Evolutionary conservation across 2,329 filamentous ascomycete genomes (phyloP), one percentile per base, ranked within the genome.

Genomic region (Fusarium musae): DNA sequence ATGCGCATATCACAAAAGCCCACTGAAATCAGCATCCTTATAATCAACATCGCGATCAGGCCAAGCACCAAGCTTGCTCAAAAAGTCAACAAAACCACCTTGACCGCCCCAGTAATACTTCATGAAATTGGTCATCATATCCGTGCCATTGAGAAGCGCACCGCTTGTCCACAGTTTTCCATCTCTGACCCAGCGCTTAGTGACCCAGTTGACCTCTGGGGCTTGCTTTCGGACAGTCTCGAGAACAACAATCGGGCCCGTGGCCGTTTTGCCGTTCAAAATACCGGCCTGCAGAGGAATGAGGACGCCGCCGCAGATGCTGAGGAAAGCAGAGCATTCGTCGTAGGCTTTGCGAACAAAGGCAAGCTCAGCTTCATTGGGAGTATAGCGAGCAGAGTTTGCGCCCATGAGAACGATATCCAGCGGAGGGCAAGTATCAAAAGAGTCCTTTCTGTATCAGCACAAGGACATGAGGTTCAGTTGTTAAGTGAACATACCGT

Each of bases 321-420:
- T 78, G 19, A 85, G 63, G 72, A 84, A 84, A 5, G 82, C 83
- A 13, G 79, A 49, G 74, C 80, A 83, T 12, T 78, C 66, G 1
- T 78, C 75, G 71, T 79, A 81, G 13, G 74, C 63, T 65, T 83
- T 82, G 53, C 80, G 81, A 43, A 84, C 69, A 69, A 80, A 85
- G 12, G 73, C 75, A 5, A 82, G 66, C 59, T 85, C 84, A 9
- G 72, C 66, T 15, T 79, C 76, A n/a, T 54, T 82, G 6, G 77
- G 73, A 9, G 69, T 63, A 59, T 85, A 82, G 5, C 43, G 53
- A 3, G 67, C 8, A 17, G 76, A 42, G 39, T 80, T 75, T 10
- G 84, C 84, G 2, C 84, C 83, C 61, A 85, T 82, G 47, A 85
- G 78, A 23, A 81, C 80, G 54, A 85, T 80, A 65, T 85, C 84